Base-by-base conservation (phyloP, 371 early-diverging fungal species). In the Coemansia sp. region DNA sequence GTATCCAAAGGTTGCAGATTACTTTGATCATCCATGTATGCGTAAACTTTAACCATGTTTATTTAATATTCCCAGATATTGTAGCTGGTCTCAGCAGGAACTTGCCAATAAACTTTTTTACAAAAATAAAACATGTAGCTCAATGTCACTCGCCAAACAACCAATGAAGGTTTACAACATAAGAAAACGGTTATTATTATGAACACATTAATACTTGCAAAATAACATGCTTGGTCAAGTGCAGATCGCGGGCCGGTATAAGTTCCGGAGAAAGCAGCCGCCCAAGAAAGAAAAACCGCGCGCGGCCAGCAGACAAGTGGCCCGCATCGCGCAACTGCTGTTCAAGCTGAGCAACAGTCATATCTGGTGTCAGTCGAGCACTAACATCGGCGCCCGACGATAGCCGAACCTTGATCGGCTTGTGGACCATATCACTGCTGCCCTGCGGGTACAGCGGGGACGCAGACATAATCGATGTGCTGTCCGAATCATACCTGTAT, bases 251-350 rank as follows among this genome's bases (percentile, higher is more conserved):
- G n/a, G 69, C 42, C 8, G 69, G 77, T 29, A 34, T 58, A 2
- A 50, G 51, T 2, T 66, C 29, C 11, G 73, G 66, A 3, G 27
- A 53, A 0, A 72, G 66, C 34, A 60, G 37, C 21, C 51, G 57
- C 10, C 77, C 77, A 8, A 72, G 53, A 26, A 63, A 60, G 58
- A 72, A 66, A 18, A 77, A 63, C n/a, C 61, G 66, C 37, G 72
- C 63, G 5, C 59, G 54, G 10, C 39, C 51, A 4, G 6, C 26
- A 3, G n/a, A 39, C 3, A 77, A 42, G 8, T 63, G 59, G 6
- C 64, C 63, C 11, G 21, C 40, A 8, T 57, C 63, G 8, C 63
- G 59, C 34, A 77, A 34, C 56, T 47, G 42, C 29, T 42, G 59
- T 57, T 72, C 65, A 3, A 77, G 59, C 56, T 65, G 54, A 34